Conservation (phyloP, 345 rosid genomes). For the Eucalyptus guilfoylei region DNA sequence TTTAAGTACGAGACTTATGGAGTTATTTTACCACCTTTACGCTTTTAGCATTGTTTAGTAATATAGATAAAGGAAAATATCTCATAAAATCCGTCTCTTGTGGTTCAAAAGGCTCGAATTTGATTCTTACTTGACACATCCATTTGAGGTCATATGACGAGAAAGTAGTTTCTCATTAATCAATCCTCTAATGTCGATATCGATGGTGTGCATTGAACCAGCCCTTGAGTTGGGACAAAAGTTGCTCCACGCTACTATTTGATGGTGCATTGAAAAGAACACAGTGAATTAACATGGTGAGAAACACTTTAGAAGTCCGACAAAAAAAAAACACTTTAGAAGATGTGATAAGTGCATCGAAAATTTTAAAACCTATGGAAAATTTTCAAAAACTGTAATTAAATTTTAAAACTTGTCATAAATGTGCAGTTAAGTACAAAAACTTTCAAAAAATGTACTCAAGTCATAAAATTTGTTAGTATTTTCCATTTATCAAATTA, state of each 20-base stretch:
- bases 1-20: neutral
- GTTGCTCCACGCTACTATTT: neutral
- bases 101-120: neutral
- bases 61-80: neutral
- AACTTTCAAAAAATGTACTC: fast-evolving
- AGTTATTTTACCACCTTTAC: neutral
- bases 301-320: too few relatives aligned
- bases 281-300: neutral
- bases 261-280: neutral
- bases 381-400: too few relatives aligned
- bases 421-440: too few relatives aligned
- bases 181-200: neutral
- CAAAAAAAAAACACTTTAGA: too few relatives aligned
- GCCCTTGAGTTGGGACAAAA: neutral
- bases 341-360: neutral
- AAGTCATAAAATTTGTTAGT: too few relatives aligned
- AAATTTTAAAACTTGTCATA: too few relatives aligned
- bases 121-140: neutral
- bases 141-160: neutral
- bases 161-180: neutral
- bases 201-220: neutral
- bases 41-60: neutral
- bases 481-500: neutral
- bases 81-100: neutral
- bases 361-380: too few relatives aligned